Conservation (phyloP, 495 filamentous ascomycete species). For the Penicillium herquei region DNA sequence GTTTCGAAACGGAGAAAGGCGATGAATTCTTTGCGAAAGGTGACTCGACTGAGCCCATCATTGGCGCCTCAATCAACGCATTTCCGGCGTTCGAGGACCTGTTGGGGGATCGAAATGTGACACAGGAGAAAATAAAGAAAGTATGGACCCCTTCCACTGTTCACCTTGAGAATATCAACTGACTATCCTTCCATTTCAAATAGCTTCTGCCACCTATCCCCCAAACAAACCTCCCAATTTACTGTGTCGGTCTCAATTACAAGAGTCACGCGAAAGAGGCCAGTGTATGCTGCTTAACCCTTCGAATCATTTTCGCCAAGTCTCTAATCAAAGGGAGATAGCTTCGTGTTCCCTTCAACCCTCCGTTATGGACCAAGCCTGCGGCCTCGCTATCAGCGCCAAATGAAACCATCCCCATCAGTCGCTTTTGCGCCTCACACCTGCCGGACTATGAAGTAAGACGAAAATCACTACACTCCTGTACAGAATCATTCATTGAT, state of each 20-base stretch:
- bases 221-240: conserved; percentile 16
- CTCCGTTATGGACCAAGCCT: conserved; percentile 45
- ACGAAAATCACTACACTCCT: too few species aligned
- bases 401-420: conserved; percentile 32
- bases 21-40: neutral
- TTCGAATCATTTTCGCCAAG: neutral
- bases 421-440: conserved; percentile 36
- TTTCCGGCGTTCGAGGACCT: neutral
- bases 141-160: neutral
- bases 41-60: neutral
- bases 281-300: conserved; percentile 19
- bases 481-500: too few species aligned
- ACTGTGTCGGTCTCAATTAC: conserved; percentile 48
- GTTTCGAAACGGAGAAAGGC: neutral
- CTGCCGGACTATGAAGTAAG: conserved; percentile 33
- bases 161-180: neutral
- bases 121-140: neutral
- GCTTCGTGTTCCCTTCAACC: conserved; percentile 33
- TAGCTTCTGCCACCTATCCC: conserved; percentile 25
- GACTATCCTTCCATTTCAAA: neutral
- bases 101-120: neutral
- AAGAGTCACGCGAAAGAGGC: conserved; percentile 39
- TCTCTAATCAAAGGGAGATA: conserved; percentile 1
- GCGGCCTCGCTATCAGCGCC: conserved; percentile 34
- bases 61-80: neutral